These are phyloP conservation scores for Solanum dulcamara DNA, from an alignment of 257 asterid genomes.

Conservation along the genomic window DNA sequence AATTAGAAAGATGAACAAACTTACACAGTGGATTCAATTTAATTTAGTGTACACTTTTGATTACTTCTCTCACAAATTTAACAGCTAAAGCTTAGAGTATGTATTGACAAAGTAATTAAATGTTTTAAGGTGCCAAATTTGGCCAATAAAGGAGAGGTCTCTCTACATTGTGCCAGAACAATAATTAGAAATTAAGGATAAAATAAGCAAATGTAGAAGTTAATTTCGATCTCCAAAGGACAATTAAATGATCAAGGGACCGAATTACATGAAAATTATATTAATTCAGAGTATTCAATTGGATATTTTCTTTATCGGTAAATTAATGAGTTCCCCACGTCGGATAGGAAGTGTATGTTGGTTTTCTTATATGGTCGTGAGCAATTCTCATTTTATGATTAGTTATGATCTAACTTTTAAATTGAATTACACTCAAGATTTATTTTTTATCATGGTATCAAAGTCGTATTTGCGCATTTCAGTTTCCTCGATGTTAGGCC, in stretches of 20 bases:
- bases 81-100: background rate
- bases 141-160: background rate
- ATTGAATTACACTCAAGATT: background rate
- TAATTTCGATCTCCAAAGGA: background rate
- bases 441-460: background rate
- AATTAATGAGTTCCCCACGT: background rate
- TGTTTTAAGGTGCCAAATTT: background rate
- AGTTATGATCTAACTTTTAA: background rate
- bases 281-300: background rate
- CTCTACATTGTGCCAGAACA: background rate
- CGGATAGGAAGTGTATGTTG: background rate
- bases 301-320: background rate
- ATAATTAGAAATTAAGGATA: background rate
- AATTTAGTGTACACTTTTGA: background rate
- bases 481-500: background rate
- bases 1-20: background rate
- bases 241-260: background rate
- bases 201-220: background rate
- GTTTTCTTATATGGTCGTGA: background rate
- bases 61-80: background rate
- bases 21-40: background rate
- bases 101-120: background rate
- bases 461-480: no score
- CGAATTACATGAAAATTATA: background rate
- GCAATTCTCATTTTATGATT: background rate